Evolutionary conservation across 192 early-diverging fungal genomes (phyloP).

Genomic region (Podila verticillata): DNA sequence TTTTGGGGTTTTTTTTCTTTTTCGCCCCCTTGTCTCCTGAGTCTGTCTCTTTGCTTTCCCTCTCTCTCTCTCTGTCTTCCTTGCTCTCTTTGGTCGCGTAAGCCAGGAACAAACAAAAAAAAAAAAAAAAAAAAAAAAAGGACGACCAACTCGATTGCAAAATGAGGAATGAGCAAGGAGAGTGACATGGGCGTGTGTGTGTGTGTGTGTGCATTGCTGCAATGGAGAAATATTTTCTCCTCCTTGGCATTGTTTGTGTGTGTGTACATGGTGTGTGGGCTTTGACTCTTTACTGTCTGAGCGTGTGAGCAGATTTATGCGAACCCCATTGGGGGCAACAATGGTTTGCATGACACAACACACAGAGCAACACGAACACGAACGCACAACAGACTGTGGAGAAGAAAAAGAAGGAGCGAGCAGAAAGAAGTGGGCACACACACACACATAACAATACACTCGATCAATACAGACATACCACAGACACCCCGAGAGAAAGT

Average conservation of each 20-base stretch:
- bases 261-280: not conserved
- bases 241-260: not conserved
- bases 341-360: not conserved
- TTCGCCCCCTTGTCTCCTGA: not conserved
- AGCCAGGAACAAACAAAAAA: not conserved
- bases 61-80: not conserved
- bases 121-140: not conserved
- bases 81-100: not conserved
- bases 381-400: not conserved
- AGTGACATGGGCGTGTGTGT: too few relatives aligned
- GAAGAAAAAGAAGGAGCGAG: not conserved
- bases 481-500: not conserved
- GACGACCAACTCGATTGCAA: not conserved
- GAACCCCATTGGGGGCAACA: not conserved
- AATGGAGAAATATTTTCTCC: not conserved
- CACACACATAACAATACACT: not conserved
- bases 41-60: not conserved
- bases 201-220: not conserved
- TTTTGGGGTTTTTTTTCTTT: too few relatives aligned
- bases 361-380: not conserved
- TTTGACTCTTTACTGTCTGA: conserved; percentile 1
- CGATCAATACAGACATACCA: too few relatives aligned
- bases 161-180: too few relatives aligned
- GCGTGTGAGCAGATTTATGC: conserved; percentile 5
- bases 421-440: not conserved